These are phyloP conservation scores for Neurospora tetrasperma DNA, from an alignment of 495 filamentous ascomycete species.

Conservation along the genomic window DNA sequence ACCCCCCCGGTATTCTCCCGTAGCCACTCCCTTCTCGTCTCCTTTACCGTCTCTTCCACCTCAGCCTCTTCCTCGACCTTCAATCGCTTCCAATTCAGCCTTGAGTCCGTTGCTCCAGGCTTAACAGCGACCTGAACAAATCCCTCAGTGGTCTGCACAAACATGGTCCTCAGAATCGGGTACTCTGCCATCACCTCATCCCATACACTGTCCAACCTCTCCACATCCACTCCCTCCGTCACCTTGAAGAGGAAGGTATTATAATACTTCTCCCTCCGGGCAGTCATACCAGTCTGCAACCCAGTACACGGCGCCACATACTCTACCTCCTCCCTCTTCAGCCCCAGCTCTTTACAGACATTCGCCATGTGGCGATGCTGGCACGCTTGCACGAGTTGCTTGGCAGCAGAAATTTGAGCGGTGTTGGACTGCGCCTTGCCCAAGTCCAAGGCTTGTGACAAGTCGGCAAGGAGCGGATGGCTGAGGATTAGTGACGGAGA, in stretches of 20 bases:
- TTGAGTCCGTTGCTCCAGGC: slow-evolving; percentile 28
- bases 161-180: slow-evolving; percentile 55
- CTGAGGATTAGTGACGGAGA: slow-evolving; percentile 56
- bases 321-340: slow-evolving; percentile 44
- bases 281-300: slow-evolving; percentile 72
- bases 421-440: background rate
- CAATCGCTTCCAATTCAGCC: background rate
- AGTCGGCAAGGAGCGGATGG: slow-evolving; percentile 33
- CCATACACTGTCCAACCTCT: slow-evolving; percentile 43
- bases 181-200: slow-evolving; percentile 30
- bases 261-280: slow-evolving; percentile 61
- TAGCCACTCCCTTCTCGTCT: slow-evolving; percentile 30
- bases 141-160: slow-evolving; percentile 57
- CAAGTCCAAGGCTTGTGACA: slow-evolving; percentile 10
- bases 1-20: background rate
- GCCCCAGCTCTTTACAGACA: slow-evolving; percentile 36
- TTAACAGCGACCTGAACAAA: slow-evolving; percentile 58
- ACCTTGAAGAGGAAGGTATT: slow-evolving; percentile 56
- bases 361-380: slow-evolving; percentile 14
- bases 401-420: slow-evolving; percentile 4
- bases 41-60: slow-evolving; percentile 5
- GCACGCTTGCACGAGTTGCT: slow-evolving; percentile 20
- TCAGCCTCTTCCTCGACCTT: slow-evolving; percentile 12
- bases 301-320: slow-evolving; percentile 66
- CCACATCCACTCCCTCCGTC: slow-evolving; percentile 24